Base-by-base conservation (phyloP, 2,329 filamentous ascomycete species). In the Aureobasidium melanogenum region DNA sequence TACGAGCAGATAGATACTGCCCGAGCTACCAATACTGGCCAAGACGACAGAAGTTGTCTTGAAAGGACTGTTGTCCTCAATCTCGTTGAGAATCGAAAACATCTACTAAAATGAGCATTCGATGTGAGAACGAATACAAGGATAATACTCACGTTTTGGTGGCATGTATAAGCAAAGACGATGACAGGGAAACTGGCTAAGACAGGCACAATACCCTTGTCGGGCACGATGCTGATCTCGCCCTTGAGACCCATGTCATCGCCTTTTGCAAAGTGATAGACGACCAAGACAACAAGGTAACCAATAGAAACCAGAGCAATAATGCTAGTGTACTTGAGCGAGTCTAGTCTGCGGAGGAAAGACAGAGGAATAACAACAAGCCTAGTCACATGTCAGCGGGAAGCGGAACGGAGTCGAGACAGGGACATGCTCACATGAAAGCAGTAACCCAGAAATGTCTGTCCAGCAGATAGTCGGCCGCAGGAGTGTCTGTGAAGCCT, bases 101-200 rank as follows among this genome's bases (percentile, higher is more conserved):
- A 99, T 99, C 89, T 94, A 67, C 0, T 1, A 32, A 41, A 66
- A 65, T 65, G 47, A 67, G 64, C 41, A 22, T 8, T 8, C 32
- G 46, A 24, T 5, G 8, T 50, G 28, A 6, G 50, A 19, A 46
- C 43, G 2, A 26, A 6, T 7, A 6, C 5, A 32, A 34, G 4
- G 32, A 19, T 2, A 2, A 8, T 14, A 71, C 84, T 66, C 77
- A 94, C 90, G 72, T 99, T 99, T 71, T 99, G 94, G 74, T 99
- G 94, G 73, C 94, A 99, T 1, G 94, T 99, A 73, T 97, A 99
- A n/a, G 93, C 94, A 79, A 99, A 99, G 2, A 99, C 90, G 61
- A 97, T 92, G 58, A 99, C 91, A 0, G 94, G 94, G 65, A 99
- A 84, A 64, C 89, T 92, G 67, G 90, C 91, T 58, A 99, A 79